Conservation (phyloP, 345 rosid genomes). For the Populus nigra region DNA sequence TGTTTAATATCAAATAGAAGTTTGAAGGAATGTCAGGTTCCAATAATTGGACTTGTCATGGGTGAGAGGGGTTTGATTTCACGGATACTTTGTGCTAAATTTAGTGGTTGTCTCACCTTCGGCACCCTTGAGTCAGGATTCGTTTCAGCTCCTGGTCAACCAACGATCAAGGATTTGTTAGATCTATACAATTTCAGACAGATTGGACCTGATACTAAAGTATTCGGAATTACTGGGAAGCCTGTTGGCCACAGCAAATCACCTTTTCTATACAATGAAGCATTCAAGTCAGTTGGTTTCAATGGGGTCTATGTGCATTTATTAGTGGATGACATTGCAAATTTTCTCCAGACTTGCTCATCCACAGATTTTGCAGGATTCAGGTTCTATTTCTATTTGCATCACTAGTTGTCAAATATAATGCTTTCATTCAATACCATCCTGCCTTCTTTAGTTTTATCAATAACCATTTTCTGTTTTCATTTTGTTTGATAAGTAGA, state of each 20-base stretch:
- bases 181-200: slow-evolving; percentile 77
- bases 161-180: slow-evolving; percentile 69
- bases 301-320: slow-evolving; percentile 76
- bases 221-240: slow-evolving; percentile 85
- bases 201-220: slow-evolving; percentile 84
- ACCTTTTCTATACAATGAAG: slow-evolving; percentile 79
- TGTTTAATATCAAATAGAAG: neutral
- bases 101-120: slow-evolving; percentile 87
- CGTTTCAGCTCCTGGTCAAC: slow-evolving; percentile 94
- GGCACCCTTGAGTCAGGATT: slow-evolving; percentile 77
- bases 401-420: neutral
- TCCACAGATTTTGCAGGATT: slow-evolving; percentile 87
- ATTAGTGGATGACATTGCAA: slow-evolving; percentile 73
- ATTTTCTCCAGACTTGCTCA: slow-evolving; percentile 70
- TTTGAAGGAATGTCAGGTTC: slow-evolving; percentile 47
- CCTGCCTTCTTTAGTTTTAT: slow-evolving; percentile 4
- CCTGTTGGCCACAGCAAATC: slow-evolving; percentile 96
- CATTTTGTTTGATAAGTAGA: neutral
- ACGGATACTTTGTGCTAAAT: slow-evolving; percentile 83
- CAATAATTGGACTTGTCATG: slow-evolving; percentile 85
- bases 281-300: slow-evolving; percentile 75
- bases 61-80: slow-evolving; percentile 91
- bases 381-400: slow-evolving; percentile 47
- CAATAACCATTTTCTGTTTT: slow-evolving; percentile 7
- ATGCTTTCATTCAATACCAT: neutral